A percentile compares a stretch with the other conserved stretches of the same genome.
These are phyloP conservation scores for Sporisorium exsertum DNA, from an alignment of 1,284 basidiomycete species.

Conservation along the genomic window DNA sequence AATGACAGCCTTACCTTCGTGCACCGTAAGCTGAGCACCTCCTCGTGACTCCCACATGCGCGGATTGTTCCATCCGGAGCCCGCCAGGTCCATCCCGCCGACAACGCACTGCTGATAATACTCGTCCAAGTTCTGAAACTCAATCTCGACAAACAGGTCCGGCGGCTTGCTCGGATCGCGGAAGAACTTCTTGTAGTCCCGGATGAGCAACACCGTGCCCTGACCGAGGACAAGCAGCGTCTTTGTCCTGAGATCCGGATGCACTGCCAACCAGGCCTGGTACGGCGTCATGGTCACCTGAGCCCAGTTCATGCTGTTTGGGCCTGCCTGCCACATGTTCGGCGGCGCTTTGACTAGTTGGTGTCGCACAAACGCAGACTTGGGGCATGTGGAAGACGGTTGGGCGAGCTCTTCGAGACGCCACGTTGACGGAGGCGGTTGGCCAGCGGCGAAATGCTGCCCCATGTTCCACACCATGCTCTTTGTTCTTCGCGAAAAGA, in stretches of 20 bases:
- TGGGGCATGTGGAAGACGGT: background rate
- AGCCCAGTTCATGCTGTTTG: slow-evolving; percentile 41
- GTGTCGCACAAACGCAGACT: slow-evolving; percentile 13
- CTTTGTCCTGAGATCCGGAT: slow-evolving; percentile 53
- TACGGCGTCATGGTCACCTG: slow-evolving; percentile 43
- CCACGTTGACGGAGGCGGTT: slow-evolving; percentile 29
- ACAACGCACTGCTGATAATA: slow-evolving; percentile 7
- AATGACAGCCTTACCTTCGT: slow-evolving; percentile 45
- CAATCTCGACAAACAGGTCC: slow-evolving; percentile 39
- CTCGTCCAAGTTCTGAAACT: slow-evolving; percentile 29
- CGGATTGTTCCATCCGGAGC: slow-evolving; percentile 30
- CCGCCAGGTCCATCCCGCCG: slow-evolving; percentile 7
- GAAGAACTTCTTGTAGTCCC: slow-evolving; percentile 54
- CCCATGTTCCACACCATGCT: slow-evolving; percentile 49
- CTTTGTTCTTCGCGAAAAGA: slow-evolving; percentile 40
- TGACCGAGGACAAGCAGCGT: slow-evolving; percentile 59
- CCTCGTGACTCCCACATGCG: slow-evolving; percentile 31
- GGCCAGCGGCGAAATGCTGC: slow-evolving; percentile 47
- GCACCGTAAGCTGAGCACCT: slow-evolving; percentile 45
- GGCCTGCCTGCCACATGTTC: slow-evolving; percentile 40
- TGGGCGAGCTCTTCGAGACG: background rate
- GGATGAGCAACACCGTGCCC: slow-evolving; percentile 50
- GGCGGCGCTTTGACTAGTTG: slow-evolving; percentile 10
- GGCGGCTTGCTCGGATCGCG: slow-evolving; percentile 18
- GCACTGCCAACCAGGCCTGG: slow-evolving; percentile 58